Evolutionary conservation across 768 basidiomycete species (phyloP).

Genomic region (Trametes cinnabarina): DNA sequence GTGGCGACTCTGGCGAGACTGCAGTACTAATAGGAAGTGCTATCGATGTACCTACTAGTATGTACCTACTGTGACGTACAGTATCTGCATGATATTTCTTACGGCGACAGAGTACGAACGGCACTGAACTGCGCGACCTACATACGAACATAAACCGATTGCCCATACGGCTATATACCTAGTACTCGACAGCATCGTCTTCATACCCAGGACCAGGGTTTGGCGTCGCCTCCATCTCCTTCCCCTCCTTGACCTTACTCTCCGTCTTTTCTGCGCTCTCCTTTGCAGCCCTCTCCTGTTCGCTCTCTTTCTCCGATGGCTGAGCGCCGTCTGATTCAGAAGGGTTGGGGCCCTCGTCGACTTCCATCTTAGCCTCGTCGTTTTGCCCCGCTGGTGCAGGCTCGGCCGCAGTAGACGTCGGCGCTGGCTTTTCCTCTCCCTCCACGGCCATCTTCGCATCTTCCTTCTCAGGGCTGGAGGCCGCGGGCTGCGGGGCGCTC

Average conservation of each 20-base stretch:
- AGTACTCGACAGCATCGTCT: constrained; percentile 83
- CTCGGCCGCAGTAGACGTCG: not conserved
- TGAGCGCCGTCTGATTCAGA: not conserved
- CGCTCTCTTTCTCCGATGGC: constrained; percentile 1
- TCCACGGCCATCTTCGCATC: constrained; percentile 29
- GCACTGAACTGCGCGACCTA: no score
- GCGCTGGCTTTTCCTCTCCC: constrained; percentile 12
- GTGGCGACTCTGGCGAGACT: no score
- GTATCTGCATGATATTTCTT: no score
- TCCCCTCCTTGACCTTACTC: constrained; percentile 46
- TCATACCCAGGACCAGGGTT: constrained; percentile 63
- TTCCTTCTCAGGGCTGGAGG: constrained; percentile 1
- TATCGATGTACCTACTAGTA: no score
- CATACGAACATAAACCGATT: not conserved
- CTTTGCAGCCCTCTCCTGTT: constrained; percentile 17
- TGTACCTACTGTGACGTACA: no score
- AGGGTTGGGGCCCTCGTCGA: constrained; percentile 34
- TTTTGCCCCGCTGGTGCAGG: not conserved
- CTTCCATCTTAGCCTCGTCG: constrained; percentile 34
- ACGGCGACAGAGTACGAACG: no score
- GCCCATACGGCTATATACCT: not conserved
- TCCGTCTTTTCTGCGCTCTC: constrained; percentile 35
- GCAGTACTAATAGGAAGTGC: no score
- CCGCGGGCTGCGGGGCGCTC: constrained; percentile 21
- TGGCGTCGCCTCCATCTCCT: constrained; percentile 41